Evolutionary conservation across 352 stramenopile genomes (phyloP), one percentile per base, ranked within the genome.

Genomic region (Phytophthora capsici): DNA sequence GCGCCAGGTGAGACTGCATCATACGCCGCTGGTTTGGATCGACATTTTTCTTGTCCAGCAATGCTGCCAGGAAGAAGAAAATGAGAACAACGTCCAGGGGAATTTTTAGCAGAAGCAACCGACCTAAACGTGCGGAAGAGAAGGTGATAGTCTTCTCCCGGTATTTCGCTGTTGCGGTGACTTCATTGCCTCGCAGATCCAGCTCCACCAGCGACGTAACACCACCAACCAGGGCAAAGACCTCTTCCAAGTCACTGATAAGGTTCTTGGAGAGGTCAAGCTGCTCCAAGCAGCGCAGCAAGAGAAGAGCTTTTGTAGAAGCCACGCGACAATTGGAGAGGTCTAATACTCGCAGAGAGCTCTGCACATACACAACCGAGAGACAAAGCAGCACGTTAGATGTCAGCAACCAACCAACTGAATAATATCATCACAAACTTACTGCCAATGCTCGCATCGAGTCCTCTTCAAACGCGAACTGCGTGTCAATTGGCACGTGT

Each of bases 1-100:
- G 85, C 1, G 84, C 86, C 12, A 90, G 56, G 43, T 94, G 84
- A 2, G 78, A 84, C 62, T 94, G 84, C 84, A 93, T 93, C 81
- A 90, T 91, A 14, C 82, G 77, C 1, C 82, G 77, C 58, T 91
- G 84, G 25, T 90, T 91, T 8, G 74, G 60, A 44, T 91, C 76
- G 17, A 94, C 73, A 28, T 90, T 75, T 49, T 91, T 92, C 57
- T 86, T 84, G 70, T 94, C 84, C 20, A 94, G 69, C 19, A 89
- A 49, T 7, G 61, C 84, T 92, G 49, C 3, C 26, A 19, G 28
- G 4, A 38, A 46, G 16, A 36, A 49, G 38, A n/a, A n/a, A 65
- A 26, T 58, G 8, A 65, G 51, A 9, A 20, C 2, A 43, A 28
- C 28, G 17, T 4, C n/a, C 12, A 45, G 6, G 10, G 12, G 34